Evolutionary conservation across 306 rosid genomes (phyloP), one percentile per base, ranked within the genome.

Genomic region (Malus orientalis): DNA sequence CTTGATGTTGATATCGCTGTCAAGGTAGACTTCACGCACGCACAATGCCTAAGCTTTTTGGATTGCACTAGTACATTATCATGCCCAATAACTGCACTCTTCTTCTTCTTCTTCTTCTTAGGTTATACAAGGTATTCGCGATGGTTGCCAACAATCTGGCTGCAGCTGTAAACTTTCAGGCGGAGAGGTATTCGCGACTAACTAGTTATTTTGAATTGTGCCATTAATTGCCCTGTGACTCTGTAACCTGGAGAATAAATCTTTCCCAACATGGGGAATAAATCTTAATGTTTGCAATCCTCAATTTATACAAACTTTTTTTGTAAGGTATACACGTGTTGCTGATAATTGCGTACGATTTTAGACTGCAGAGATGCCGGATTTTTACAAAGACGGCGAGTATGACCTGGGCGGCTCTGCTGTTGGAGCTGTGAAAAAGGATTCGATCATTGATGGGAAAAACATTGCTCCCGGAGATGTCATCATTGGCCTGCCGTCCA

Each of bases 321-420:
- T 47, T 47, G 15, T 47, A 47, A 25, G 25, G 25, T 25, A 49
- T 15, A 15, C 3, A 49, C 8, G 20, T 58, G 18, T 57, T 57
- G 20, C 51, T 81, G 54, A 49, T 49, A 58, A 75, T 68, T 76
- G 27, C 40, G 7, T 61, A 33, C 78, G 67, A 74, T 78, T 85
- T 76, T 79, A 90, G 97, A 95, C 97, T 22, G 97, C 97, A 63
- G 99, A 95, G 86, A 95, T 95, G 97, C 97, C 99, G 11, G 96
- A 84, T 73, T 91, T 95, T 57, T 92, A 95, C 49, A 89, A 88
- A 59, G 84, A 92, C 33, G 96, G 97, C 1, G 97, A 95, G 79
- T 92, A 92, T 76, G 97, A 95, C 78, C 97, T 95, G 33, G 92
- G 97, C 58, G 98, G 98, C 60, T 90, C 89, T 86, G 97, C 93